Evolutionary conservation across 257 asterid species (phyloP).

Genomic region (Dorcoceras hygrometricum): DNA sequence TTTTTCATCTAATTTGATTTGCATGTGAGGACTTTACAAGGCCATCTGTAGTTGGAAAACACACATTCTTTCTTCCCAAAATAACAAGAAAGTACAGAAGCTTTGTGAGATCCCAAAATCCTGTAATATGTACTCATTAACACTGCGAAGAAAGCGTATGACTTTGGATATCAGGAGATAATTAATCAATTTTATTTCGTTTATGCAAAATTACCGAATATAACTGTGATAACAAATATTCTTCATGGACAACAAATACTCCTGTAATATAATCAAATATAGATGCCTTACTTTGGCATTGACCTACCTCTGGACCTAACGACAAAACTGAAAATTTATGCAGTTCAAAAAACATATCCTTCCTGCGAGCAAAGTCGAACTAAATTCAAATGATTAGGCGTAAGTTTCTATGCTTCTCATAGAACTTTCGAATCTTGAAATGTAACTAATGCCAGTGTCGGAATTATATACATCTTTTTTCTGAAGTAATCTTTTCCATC

Average conservation of each 20-base stretch:
- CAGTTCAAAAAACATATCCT: neutral
- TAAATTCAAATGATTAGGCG: neutral
- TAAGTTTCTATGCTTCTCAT: neutral
- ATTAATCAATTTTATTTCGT: no score
- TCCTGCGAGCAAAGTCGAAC: neutral
- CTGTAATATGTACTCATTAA: neutral
- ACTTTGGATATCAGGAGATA: neutral
- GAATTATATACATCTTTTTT: neutral
- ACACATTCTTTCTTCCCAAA: neutral
- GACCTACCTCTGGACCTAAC: neutral
- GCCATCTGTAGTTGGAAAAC: slow-evolving; percentile 7
- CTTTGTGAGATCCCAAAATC: neutral
- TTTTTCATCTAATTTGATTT: slow-evolving; percentile 11
- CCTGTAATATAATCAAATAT: neutral
- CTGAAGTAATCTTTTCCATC: neutral
- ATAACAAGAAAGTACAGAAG: neutral
- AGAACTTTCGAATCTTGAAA: neutral
- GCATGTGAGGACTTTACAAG: neutral
- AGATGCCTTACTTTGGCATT: neutral
- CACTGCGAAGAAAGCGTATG: neutral
- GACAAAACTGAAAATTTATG: neutral
- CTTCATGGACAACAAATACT: neutral
- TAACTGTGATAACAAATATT: neutral
- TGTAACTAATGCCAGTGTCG: neutral
- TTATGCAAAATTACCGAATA: no score